Base-by-base conservation (phyloP, 2,329 filamentous ascomycete species). In the Talaromyces rugulosus region DNA sequence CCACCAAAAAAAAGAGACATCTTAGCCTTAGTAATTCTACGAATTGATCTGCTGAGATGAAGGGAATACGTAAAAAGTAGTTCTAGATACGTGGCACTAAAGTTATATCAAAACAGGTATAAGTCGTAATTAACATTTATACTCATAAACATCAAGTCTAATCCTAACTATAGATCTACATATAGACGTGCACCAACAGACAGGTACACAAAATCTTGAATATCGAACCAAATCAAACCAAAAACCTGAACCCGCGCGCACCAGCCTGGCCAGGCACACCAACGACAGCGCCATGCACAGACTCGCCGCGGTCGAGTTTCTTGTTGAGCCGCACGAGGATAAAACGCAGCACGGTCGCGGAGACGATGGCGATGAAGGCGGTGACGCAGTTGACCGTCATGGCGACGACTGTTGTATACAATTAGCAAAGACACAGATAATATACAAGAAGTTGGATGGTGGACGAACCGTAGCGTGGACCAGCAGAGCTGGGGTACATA, bases 341-440 rank as follows among this genome's bases (percentile, higher is more conserved):
- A 40, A 87, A 78, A 9, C 88, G 78, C 67, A 92, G 77, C 2
- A 86, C 72, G 0, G 84, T 84, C 0, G 89, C 88, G 62, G 85
- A 82, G 30, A 85, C 67, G 52, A 92, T 87, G 1, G 88, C 85
- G 52, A 91, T 71, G 27, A 85, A 82, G 0, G 85, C 83, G 18
- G 87, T 89, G 1, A 80, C 82, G 67, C 87, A 89, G 72, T 91
- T 90, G 57, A 91, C 87, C 5, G 81, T 80, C 77, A 92, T 87
- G 4, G 89, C 87, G 16, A 85, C 77, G 5, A 84, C 80, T 75
- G 70, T 12, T 30, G 2, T 44, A 23, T 1, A 62, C 59, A 59
- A 61, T 61, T 36, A 56, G n/a, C 11, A 58, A 28, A 12, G 50
- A n/a, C n/a, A n/a, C n/a, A n/a, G n/a, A n/a, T n/a, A 56, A 31